Evolutionary conservation across 192 early-diverging fungal genomes (phyloP).

Genomic region (Gryganskiella cystojenkinii): DNA sequence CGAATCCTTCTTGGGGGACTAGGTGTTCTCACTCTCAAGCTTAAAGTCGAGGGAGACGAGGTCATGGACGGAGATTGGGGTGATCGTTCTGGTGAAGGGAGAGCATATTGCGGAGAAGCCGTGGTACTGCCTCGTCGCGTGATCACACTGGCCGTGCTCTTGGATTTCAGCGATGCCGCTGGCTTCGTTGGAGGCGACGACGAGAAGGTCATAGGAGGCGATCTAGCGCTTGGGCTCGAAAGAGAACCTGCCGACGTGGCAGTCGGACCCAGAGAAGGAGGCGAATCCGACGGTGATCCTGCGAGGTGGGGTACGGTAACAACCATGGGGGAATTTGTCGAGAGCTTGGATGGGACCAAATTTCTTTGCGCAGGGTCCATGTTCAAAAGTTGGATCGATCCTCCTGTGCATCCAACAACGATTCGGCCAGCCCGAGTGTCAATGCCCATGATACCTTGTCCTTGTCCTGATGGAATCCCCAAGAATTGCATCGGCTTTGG

Average conservation of each 20-base stretch:
- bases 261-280: slow-evolving; percentile 12
- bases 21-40: neutral
- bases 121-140: too few relatives aligned
- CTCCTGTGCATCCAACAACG: slow-evolving; percentile 41
- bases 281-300: slow-evolving; percentile 17
- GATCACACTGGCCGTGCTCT: neutral
- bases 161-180: neutral
- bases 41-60: neutral
- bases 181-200: neutral
- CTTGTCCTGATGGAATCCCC: slow-evolving; percentile 24
- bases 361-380: slow-evolving; percentile 27
- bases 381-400: slow-evolving; percentile 25
- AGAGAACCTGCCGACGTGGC: neutral
- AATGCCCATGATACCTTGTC: slow-evolving; percentile 43
- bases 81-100: neutral
- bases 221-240: neutral
- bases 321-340: neutral
- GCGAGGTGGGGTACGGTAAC: slow-evolving; percentile 26
- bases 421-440: slow-evolving; percentile 17
- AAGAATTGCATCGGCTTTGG: slow-evolving; percentile 18
- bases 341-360: neutral
- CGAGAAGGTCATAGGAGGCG: neutral
- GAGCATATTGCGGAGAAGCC: too few relatives aligned
- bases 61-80: neutral
- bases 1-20: slow-evolving; percentile 1